A percentile compares a stretch with the other conserved stretches of the same genome.
Conservation (phyloP, 345 rosid genomes). For the Zanthoxylum bungeanum region DNA sequence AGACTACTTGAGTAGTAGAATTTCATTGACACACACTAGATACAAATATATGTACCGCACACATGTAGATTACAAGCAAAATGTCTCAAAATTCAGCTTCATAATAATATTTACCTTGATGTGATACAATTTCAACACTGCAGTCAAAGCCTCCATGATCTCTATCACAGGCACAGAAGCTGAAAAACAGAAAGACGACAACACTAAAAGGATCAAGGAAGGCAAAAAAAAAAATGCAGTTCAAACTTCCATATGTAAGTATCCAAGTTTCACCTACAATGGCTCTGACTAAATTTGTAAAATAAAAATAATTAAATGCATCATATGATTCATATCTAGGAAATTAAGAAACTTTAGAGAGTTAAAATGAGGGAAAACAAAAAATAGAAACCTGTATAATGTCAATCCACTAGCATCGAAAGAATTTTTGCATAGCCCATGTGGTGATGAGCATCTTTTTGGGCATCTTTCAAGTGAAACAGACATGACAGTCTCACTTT, state of each 20-base stretch:
- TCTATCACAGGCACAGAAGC: constrained; percentile 86
- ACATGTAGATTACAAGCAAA: too few relatives aligned
- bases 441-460: constrained; percentile 69
- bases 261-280: constrained; percentile 1
- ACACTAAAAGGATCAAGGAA: constrained; percentile 2
- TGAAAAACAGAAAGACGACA: constrained; percentile 37
- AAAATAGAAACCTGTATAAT: constrained; percentile 62
- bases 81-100: neutral
- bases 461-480: constrained; percentile 92
- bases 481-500: constrained; percentile 52
- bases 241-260: constrained; percentile 1
- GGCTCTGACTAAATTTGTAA: neutral
- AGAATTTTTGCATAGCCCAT: constrained; percentile 69
- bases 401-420: constrained; percentile 91
- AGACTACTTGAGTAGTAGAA: neutral
- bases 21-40: too few relatives aligned
- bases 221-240: neutral
- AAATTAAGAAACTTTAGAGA: neutral
- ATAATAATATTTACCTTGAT: constrained; percentile 41
- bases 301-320: constrained; percentile 3
- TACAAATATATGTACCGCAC: too few relatives aligned
- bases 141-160: constrained; percentile 97
- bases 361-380: neutral
- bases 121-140: constrained; percentile 73
- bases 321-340: neutral